Base-by-base conservation (phyloP, 495 filamentous ascomycete genomes). In the Penicillium tannophilum region DNA sequence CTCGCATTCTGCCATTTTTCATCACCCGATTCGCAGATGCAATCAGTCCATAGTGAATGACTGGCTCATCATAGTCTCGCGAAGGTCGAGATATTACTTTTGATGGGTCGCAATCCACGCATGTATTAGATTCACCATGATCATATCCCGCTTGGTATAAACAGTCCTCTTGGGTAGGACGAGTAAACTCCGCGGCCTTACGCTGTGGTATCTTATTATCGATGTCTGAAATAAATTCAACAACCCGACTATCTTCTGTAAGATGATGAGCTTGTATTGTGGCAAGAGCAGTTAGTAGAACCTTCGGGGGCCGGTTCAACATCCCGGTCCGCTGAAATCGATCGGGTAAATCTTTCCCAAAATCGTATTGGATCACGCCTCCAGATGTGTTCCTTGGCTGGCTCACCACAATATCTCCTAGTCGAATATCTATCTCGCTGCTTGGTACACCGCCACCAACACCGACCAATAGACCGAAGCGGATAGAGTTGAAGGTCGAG, bases 381-480 rank as follows among this genome's bases (percentile, higher is more conserved):
- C 8, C 9, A 42, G 42, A 42, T 10, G 16, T 19, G 12, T 43
- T 51, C 4, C n/a, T 16, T 14, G 63, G 63, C 5, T 31, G 28
- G 23, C 64, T 62, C 36, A 70, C 62, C 17, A 70, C 62, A 1
- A 70, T 62, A 61, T 67, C 66, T 1, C 64, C 63, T 0, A 70
- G 58, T 33, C 60, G 35, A 30, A 69, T 42, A 42, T 42, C 39
- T 42, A 17, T 11, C 0, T 14, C 58, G 20, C 46, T 41, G 1
- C 16, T 14, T n/a, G 71, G 70, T 9, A 77, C 64, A 4, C 75
- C 77, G 17, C 76, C 75, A 14, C 76, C 70, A 50, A 80, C 78
- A 10, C 78, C 76, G 2, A 80, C 73, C 65, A 79, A 67, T 3
- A 81, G 59, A 10, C 72, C 65, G 33, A 72, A 68, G 52, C 48